Percentiles rank a stretch among this genome's conserved stretches.
phyloP scores from a whole-genome alignment of 306 rosid genomes.

The Vicia sativa region DNA sequence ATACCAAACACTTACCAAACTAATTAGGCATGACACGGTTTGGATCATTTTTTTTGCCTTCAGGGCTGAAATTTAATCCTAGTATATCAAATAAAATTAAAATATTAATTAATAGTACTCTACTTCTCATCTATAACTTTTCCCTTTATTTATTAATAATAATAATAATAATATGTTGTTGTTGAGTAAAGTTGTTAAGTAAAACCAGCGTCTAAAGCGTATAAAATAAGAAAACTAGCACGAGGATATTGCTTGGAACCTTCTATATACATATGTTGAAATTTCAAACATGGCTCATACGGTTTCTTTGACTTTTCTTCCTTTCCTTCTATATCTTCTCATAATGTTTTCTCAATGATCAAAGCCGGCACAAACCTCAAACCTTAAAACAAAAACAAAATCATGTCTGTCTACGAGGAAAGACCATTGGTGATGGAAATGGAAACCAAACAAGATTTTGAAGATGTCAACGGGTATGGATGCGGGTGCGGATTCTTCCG shows the following conservation, averaged over 20 bases:
- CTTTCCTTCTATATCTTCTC: slow-evolving; percentile 2
- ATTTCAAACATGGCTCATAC: slow-evolving; percentile 33
- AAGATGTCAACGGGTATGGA: slow-evolving; percentile 46
- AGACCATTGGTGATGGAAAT: slow-evolving; percentile 46
- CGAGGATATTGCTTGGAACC: slow-evolving; percentile 33
- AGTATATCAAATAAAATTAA: not conserved
- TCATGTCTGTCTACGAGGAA: slow-evolving; percentile 49
- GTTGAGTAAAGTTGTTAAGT: too few relatives aligned
- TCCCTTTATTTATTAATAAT: not conserved
- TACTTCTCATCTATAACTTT: not conserved
- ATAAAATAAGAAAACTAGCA: not conserved
- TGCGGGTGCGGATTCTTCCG: slow-evolving; percentile 55
- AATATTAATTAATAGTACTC: slow-evolving; percentile 15
- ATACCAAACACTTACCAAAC: too few relatives aligned
- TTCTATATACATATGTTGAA: slow-evolving; percentile 30
- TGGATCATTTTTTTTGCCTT: not conserved
- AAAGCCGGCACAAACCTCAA: slow-evolving; percentile 14
- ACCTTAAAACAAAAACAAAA: not conserved
- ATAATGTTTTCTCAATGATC: slow-evolving; percentile 19
- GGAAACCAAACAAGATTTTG: slow-evolving; percentile 35
- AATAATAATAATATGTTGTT: too few relatives aligned
- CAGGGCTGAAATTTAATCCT: slow-evolving; percentile 16
- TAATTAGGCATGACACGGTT: not conserved
- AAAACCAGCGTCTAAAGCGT: not conserved
- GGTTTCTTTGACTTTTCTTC: slow-evolving; percentile 46